These are phyloP conservation scores for Mollisiaceae sp. DNA, from an alignment of 2,329 filamentous ascomycete species.

Conservation along the genomic window DNA sequence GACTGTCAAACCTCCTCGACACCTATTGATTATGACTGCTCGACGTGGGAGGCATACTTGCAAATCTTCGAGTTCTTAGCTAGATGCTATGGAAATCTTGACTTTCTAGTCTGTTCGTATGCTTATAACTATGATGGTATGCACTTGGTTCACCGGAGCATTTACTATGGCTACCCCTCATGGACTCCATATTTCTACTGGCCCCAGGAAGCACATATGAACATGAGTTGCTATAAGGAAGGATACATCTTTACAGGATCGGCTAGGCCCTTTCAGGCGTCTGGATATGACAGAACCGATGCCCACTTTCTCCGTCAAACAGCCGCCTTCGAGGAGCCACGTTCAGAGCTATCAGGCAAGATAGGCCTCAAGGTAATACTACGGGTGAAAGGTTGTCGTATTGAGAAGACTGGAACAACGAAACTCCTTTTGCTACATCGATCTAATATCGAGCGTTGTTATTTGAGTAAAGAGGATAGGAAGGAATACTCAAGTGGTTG, in stretches of 20 bases:
- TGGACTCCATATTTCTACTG: background rate
- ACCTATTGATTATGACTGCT: background rate
- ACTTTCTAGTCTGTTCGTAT: background rate
- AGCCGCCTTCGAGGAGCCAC: background rate
- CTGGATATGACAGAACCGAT: background rate
- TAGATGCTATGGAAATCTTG: background rate
- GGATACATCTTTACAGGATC: background rate
- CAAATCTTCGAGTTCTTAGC: background rate
- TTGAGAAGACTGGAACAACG: background rate
- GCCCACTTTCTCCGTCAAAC: background rate
- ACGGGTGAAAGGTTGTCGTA: background rate
- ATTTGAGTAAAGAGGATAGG: background rate
- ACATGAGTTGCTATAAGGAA: background rate
- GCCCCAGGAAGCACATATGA: background rate
- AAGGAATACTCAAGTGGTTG: conserved; percentile 7
- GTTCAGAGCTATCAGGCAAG: background rate
- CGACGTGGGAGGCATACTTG: background rate
- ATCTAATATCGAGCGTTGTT: background rate
- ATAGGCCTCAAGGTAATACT: background rate
- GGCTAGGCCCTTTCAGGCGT: background rate
- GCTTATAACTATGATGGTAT: background rate
- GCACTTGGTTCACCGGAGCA: background rate
- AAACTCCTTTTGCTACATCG: background rate
- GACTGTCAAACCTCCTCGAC: background rate
- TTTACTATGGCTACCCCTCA: background rate